Base-by-base conservation (phyloP, 495 filamentous ascomycete genomes). In the Recurvomyces mirabilis region DNA sequence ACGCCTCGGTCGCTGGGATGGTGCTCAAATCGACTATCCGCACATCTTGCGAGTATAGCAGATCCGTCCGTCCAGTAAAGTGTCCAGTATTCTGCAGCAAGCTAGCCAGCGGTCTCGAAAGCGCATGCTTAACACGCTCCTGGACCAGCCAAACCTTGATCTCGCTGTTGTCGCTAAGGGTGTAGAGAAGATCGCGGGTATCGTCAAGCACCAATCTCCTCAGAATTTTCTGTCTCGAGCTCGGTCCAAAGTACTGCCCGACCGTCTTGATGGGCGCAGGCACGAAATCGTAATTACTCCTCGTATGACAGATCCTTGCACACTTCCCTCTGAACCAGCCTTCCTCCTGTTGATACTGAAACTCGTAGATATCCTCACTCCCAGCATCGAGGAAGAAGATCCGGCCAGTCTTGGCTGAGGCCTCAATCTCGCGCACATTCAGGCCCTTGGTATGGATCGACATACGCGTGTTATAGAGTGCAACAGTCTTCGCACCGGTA, bases 281-380 rank as follows among this genome's bases (percentile, higher is more conserved):
- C 14, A 46, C 11, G 19, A 81, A 71, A 17, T 75, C 68, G 54
- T 87, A 74, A 5, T 84, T 75, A n/a, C 78, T 81, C 43, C 73
- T 77, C 1, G 87, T 85, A 56, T 94, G 93, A 58, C 88, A 89
- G 31, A 93, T 70, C 57, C 84, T 93, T 11, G 73, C 72, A 57
- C 81, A 88, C 44, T 80, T 72, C 53, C 77, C 82, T 35, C 79
- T 72, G 58, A 96, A 99, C 93, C 93, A 99, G 52, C 79, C 81
- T 60, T 96, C 91, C 61, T 96, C 85, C 60, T 93, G 82, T 61
- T 95, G 87, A 64, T 99, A 99, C 36, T 80, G 82, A 23, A 96
- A 69, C 65, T 99, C 91, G 58, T 89, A 84, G 38, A 99, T 74
- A 57, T 95, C 86, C 57, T 87, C 84, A 14, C 58, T 48, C 10